Base-by-base conservation (phyloP, 768 basidiomycete species). In the Cytidiella melzeri region DNA sequence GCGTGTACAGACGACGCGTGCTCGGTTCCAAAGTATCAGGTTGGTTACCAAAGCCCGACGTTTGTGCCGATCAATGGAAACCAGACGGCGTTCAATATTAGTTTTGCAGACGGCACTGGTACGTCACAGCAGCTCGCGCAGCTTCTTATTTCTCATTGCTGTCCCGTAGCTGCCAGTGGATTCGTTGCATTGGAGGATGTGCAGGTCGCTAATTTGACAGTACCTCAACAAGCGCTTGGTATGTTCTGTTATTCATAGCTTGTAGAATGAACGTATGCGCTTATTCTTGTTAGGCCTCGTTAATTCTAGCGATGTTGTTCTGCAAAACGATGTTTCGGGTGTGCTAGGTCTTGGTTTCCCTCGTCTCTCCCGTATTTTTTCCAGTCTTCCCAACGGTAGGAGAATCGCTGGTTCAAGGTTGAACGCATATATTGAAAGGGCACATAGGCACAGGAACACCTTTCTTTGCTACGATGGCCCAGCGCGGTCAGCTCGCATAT, bases 261-360 rank as follows among this genome's bases (percentile, higher is more conserved):
- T n/a, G n/a, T n/a, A n/a, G n/a, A n/a, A n/a, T n/a, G n/a, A n/a
- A n/a, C n/a, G n/a, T n/a, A 40, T 11, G 53, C 38, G n/a, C 25
- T 57, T 36, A 11, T 21, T 41, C 26, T 28, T 12, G 26, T 12
- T 45, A 89, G 86, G 79, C 15, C 58, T 89, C 42, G 72, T 83
- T 36, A 80, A 78, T 1, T 63, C 73, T 36, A 80, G 79, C 19
- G 85, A 84, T 58, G 73, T 89, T 27, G 73, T 78, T 13, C 66
- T 90, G 53, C 66, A 68, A 9, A 79, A 86, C 57, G 63, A 83
- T 42, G 69, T 80, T 6, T 90, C 85, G 50, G 88, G 88, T 2
- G 65, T 91, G 30, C 59, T 91, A 19, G 88, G 88, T 19, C 68
- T 91, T 24, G 87, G 88, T 1, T 91, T 91, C 63, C 73, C 85